Conservation (phyloP, 1,284 basidiomycete species). For the Leucocoprinus gongylophorus region DNA sequence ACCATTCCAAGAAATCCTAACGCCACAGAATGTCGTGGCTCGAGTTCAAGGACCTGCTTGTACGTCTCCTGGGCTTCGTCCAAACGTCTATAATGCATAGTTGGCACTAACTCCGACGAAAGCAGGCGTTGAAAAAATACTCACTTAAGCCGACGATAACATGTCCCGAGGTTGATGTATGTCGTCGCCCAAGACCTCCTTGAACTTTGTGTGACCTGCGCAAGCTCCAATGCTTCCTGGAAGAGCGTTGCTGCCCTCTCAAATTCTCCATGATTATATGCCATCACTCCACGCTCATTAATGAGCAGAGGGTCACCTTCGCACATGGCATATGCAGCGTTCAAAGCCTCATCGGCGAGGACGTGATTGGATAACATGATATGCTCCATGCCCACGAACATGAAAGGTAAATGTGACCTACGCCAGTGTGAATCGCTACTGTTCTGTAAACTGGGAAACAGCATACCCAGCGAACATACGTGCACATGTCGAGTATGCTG, state of each 20-base stretch:
- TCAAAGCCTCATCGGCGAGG: slow-evolving; percentile 83
- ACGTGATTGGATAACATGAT: slow-evolving; percentile 80
- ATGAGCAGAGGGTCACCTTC: slow-evolving; percentile 81
- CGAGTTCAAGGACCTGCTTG: slow-evolving; percentile 70
- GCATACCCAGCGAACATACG: slow-evolving; percentile 88
- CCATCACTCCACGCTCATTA: slow-evolving; percentile 93
- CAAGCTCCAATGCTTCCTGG: slow-evolving; percentile 63
- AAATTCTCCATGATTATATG: slow-evolving; percentile 80
- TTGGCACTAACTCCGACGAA: background rate
- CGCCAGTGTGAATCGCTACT: slow-evolving; percentile 1
- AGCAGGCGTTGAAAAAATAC: slow-evolving; percentile 20
- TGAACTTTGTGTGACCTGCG: slow-evolving; percentile 77
- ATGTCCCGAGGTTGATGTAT: slow-evolving; percentile 87
- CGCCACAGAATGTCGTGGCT: slow-evolving; percentile 71
- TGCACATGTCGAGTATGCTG: slow-evolving; percentile 94
- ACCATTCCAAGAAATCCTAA: slow-evolving; percentile 83
- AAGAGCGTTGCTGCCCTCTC: slow-evolving; percentile 68
- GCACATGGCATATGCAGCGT: slow-evolving; percentile 75
- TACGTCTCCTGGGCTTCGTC: slow-evolving; percentile 69
- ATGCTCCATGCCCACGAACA: slow-evolving; percentile 99
- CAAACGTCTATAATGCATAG: slow-evolving; percentile 43
- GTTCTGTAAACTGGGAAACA: background rate
- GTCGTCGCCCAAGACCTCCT: slow-evolving; percentile 81
- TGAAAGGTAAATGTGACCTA: slow-evolving; percentile 87
- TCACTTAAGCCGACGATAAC: slow-evolving; percentile 71